A percentile compares a stretch with the other conserved stretches of the same genome.
These are phyloP conservation scores for Blastocystis sp. DNA, from an alignment of 352 stramenopile genomes.

Conservation along the genomic window DNA sequence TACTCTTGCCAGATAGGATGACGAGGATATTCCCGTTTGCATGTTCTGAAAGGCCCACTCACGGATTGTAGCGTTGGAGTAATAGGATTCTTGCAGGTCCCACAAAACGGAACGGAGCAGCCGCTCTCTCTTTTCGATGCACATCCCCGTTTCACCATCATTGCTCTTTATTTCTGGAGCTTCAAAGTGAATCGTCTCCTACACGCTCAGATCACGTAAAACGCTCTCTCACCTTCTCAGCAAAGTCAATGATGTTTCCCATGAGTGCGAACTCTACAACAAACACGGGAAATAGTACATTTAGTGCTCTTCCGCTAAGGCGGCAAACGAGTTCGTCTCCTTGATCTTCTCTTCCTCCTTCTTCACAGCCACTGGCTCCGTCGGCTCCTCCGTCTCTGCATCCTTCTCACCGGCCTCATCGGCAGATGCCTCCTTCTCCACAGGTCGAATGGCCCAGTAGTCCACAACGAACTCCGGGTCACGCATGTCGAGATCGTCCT, in stretches of 20 bases:
- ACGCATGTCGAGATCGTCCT: conserved; percentile 55
- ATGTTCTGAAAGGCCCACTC: conserved; percentile 16
- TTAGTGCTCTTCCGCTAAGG: conserved; percentile 11
- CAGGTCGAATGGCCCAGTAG: conserved; percentile 45
- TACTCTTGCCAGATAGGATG: conserved; percentile 29
- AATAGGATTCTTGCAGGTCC: conserved; percentile 30
- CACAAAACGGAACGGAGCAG: conserved; percentile 15
- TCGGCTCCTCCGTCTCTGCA: background rate
- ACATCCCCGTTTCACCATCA: background rate
- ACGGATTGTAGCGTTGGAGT: conserved; percentile 19
- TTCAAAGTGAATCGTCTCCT: conserved; percentile 41
- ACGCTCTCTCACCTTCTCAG: background rate
- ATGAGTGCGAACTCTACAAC: conserved; percentile 54
- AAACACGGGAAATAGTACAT: background rate
- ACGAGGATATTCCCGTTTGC: background rate
- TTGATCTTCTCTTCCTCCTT: conserved; percentile 15
- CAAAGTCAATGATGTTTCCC: conserved; percentile 56
- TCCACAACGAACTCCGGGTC: conserved; percentile 68
- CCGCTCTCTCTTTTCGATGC: conserved; percentile 20
- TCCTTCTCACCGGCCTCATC: background rate
- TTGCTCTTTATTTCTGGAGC: background rate
- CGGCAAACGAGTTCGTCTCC: conserved; percentile 25
- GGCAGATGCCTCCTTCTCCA: background rate
- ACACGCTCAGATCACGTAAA: background rate
- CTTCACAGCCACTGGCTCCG: background rate